These are phyloP conservation scores for Alternaria consortialis DNA, from an alignment of 2,329 filamentous ascomycete species.

Conservation along the genomic window DNA sequence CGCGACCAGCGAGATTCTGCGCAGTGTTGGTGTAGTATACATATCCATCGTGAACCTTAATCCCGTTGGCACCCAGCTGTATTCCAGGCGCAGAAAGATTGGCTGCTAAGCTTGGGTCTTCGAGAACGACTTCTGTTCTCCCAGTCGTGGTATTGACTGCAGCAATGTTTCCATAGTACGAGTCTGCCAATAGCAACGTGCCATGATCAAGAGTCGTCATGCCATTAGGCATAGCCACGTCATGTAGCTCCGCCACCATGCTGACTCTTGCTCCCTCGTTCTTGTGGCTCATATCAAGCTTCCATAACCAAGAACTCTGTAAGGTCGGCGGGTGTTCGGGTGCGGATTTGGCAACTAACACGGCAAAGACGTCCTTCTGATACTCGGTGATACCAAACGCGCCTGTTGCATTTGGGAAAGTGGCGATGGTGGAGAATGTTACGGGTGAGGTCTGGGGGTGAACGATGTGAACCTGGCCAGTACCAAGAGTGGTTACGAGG, in stretches of 20 bases:
- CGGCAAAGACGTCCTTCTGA: constrained; percentile 44
- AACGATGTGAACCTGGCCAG: constrained; percentile 47
- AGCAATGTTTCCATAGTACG: constrained; percentile 27
- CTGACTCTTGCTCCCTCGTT: background rate
- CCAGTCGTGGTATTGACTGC: constrained; percentile 21
- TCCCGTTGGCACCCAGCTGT: constrained; percentile 34
- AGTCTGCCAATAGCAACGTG: constrained; percentile 37
- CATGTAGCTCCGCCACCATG: constrained; percentile 28
- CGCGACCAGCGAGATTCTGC: constrained; percentile 18
- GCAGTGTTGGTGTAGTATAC: constrained; percentile 36
- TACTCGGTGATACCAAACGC: constrained; percentile 52
- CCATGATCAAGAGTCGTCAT: constrained; percentile 25
- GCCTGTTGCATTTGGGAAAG: constrained; percentile 34
- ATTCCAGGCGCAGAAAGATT: constrained; percentile 12
- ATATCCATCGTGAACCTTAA: constrained; percentile 19
- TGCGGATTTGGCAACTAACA: constrained; percentile 33
- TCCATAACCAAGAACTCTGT: constrained; percentile 29
- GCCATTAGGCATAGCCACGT: constrained; percentile 32
- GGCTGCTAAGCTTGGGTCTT: constrained; percentile 22
- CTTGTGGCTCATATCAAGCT: constrained; percentile 19
- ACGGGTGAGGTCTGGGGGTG: constrained; percentile 36
- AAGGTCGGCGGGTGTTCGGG: constrained; percentile 4
- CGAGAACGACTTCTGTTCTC: constrained; percentile 16
- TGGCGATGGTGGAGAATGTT: constrained; percentile 34
- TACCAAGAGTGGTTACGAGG: constrained; percentile 45